Conservation (phyloP, 2,329 filamentous ascomycete genomes). For the Microcyclospora tardicrescens region DNA sequence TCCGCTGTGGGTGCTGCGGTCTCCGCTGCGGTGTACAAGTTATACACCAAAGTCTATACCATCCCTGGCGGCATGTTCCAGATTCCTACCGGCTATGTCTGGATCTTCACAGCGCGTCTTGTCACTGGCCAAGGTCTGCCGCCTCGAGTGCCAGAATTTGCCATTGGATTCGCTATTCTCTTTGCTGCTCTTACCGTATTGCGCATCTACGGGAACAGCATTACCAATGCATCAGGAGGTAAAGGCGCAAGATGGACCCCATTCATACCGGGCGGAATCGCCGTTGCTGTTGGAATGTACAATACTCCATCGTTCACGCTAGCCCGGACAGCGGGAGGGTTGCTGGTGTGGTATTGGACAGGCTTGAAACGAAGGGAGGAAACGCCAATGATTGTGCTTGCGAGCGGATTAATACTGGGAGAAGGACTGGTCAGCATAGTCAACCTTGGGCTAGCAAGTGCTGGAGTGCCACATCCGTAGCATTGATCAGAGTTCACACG, state of each 20-base stretch:
- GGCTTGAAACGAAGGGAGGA: slow-evolving; percentile 41
- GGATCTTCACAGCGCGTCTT: slow-evolving; percentile 89
- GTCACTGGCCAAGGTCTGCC: slow-evolving; percentile 86
- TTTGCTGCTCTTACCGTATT: slow-evolving; percentile 60
- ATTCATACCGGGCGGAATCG: slow-evolving; percentile 81
- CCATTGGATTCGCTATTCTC: slow-evolving; percentile 57
- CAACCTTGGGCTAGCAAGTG: slow-evolving; percentile 70
- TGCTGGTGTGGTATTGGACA: slow-evolving; percentile 67
- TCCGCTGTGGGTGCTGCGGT: slow-evolving; percentile 74
- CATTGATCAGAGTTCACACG: too few relatives aligned
- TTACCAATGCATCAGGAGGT: slow-evolving; percentile 20
- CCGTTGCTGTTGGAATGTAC: slow-evolving; percentile 95
- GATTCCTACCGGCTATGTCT: slow-evolving; percentile 88
- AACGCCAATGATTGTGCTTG: slow-evolving; percentile 78
- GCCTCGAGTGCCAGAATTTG: slow-evolving; percentile 68
- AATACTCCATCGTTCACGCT: slow-evolving; percentile 94
- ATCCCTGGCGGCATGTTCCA: slow-evolving; percentile 85
- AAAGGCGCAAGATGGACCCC: slow-evolving; percentile 49
- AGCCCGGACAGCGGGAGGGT: slow-evolving; percentile 69
- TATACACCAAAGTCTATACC: slow-evolving; percentile 82
- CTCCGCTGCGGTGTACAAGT: slow-evolving; percentile 72
- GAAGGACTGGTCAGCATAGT: slow-evolving; percentile 88
- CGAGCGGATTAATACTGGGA: slow-evolving; percentile 78
- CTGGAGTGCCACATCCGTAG: slow-evolving; percentile 56
- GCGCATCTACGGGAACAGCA: slow-evolving; percentile 45